phyloP scores from a whole-genome alignment of 1,284 basidiomycete species.

The Hypsizygus ulmarius region DNA sequence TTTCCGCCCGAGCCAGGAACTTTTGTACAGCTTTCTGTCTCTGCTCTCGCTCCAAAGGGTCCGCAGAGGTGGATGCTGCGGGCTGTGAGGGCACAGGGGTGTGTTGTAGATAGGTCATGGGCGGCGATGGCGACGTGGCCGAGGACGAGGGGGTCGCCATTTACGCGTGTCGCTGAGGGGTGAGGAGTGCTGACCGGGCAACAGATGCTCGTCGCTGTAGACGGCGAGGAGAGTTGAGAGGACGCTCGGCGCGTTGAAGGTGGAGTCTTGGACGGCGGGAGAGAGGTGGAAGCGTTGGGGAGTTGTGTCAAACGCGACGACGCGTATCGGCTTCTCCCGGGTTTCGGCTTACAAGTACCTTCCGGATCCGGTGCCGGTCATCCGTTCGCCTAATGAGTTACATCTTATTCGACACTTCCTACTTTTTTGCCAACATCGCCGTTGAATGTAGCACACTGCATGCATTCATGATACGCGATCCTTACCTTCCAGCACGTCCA shows the following conservation, averaged over 20 bases:
- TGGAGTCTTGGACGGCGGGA: slow-evolving; percentile 24
- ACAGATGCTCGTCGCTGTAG: slow-evolving; percentile 34
- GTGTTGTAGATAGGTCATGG: slow-evolving; percentile 54
- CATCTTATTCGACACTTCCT: background rate
- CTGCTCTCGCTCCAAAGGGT: slow-evolving; percentile 50
- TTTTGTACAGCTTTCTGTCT: slow-evolving; percentile 66
- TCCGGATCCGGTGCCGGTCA: slow-evolving; percentile 20
- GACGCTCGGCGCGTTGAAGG: slow-evolving; percentile 39
- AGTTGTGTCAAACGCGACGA: slow-evolving; percentile 51
- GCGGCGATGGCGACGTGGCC: slow-evolving; percentile 73
- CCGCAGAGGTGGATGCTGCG: slow-evolving; percentile 34
- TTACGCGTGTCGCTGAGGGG: slow-evolving; percentile 35
- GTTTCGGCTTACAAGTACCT: slow-evolving; percentile 30
- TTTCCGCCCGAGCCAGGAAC: slow-evolving; percentile 70
- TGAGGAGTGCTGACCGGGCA: slow-evolving; percentile 16
- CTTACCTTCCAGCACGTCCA: slow-evolving; percentile 6
- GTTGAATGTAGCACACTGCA: background rate
- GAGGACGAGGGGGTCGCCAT: slow-evolving; percentile 79
- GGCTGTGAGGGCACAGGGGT: slow-evolving; percentile 37
- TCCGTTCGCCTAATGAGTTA: slow-evolving; percentile 12
- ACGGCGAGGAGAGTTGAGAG: slow-evolving; percentile 35
- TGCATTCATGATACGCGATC: slow-evolving; percentile 6
- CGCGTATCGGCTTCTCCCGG: slow-evolving; percentile 48
- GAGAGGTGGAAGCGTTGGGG: slow-evolving; percentile 30
- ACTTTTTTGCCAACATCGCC: background rate